These are phyloP conservation scores for Sextonia rubra DNA, from an alignment of 164 flowering plant genomes.

Conservation along the genomic window DNA sequence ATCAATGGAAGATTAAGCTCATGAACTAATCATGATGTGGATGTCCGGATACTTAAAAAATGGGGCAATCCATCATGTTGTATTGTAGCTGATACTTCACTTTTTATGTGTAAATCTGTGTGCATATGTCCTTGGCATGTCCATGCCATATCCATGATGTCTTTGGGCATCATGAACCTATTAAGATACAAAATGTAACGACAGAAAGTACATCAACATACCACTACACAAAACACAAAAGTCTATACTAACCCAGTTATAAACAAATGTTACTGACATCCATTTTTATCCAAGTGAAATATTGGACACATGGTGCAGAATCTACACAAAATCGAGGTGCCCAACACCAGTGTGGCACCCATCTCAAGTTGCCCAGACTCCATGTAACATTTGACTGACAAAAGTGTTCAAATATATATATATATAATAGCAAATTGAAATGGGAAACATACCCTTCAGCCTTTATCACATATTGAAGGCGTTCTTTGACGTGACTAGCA, in stretches of 20 bases:
- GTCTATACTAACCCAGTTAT: not conserved
- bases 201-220: not conserved
- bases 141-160: too few species aligned
- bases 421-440: slow-evolving; percentile 4
- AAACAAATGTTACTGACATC: not conserved
- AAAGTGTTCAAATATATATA: too few species aligned
- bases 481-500: slow-evolving; percentile 62
- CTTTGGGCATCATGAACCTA: not conserved
- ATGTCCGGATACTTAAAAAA: too few species aligned
- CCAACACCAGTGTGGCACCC: not conserved
- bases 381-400: too few species aligned
- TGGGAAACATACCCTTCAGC: slow-evolving; percentile 60
- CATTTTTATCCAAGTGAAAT: not conserved
- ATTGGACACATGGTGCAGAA: not conserved
- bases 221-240: not conserved
- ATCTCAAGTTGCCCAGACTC: not conserved
- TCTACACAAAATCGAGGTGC: not conserved
- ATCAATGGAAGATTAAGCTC: not conserved
- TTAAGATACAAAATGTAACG: not conserved
- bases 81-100: too few species aligned
- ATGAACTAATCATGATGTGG: too few species aligned
- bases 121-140: too few species aligned
- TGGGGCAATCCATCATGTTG: too few species aligned
- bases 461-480: slow-evolving; percentile 73
- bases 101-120: too few species aligned